Evolutionary conservation across 371 early-diverging fungal genomes (phyloP).

Genomic region (Syncephalastrum contaminatum): DNA sequence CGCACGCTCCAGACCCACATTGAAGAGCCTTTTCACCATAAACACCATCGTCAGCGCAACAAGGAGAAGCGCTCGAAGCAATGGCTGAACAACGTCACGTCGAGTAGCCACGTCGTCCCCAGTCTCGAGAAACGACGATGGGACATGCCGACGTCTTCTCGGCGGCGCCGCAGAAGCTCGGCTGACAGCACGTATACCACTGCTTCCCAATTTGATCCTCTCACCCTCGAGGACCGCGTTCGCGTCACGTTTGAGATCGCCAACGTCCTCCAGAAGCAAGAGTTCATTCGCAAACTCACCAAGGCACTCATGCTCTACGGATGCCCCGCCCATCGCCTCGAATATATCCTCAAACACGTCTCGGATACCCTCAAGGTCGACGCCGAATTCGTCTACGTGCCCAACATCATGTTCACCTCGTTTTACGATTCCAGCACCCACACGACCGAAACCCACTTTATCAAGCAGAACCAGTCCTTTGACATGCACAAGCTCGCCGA

Average conservation of each 20-base stretch:
- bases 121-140: constrained; percentile 36
- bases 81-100: constrained; percentile 32
- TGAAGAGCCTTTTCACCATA: constrained; percentile 2
- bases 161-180: constrained; percentile 23
- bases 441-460: constrained; percentile 73
- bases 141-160: constrained; percentile 22
- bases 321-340: constrained; percentile 59
- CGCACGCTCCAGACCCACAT: too few species aligned
- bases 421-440: constrained; percentile 71
- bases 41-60: neutral
- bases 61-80: constrained; percentile 27
- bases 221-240: constrained; percentile 52
- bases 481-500: constrained; percentile 67
- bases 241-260: constrained; percentile 58
- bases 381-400: constrained; percentile 67
- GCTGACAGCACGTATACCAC: constrained; percentile 40
- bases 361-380: constrained; percentile 60
- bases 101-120: constrained; percentile 38
- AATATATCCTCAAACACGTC: constrained; percentile 47
- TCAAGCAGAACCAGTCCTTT: constrained; percentile 55
- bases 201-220: constrained; percentile 43
- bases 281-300: constrained; percentile 51
- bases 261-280: constrained; percentile 57
- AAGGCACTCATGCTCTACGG: constrained; percentile 58
- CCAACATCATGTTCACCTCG: constrained; percentile 68